phyloP scores from a whole-genome alignment of 768 basidiomycete genomes.

The Leccinum longicurvipes region DNA sequence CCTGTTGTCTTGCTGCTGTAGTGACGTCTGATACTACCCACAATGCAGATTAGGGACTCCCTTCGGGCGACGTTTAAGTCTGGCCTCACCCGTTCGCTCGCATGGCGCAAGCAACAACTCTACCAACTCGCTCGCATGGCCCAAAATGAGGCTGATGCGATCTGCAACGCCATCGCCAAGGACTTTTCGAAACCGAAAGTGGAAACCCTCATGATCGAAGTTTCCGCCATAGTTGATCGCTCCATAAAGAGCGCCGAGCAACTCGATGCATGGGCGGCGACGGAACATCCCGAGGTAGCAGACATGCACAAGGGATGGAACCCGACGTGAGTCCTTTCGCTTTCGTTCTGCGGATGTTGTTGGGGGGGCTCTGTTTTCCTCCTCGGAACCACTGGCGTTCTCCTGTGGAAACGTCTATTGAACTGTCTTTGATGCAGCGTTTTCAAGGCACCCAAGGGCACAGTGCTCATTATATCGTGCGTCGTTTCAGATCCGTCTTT shows the following conservation, averaged over 20 bases:
- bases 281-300: conserved; percentile 37
- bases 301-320: conserved; percentile 48
- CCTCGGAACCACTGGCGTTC: not conserved
- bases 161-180: conserved; percentile 40
- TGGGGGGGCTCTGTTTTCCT: not conserved
- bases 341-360: not conserved
- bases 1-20: no score
- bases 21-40: not conserved
- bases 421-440: conserved; percentile 26
- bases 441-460: conserved; percentile 57
- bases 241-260: conserved; percentile 42
- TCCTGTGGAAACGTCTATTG: not conserved
- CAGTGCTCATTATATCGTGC: conserved; percentile 58
- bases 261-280: conserved; percentile 57
- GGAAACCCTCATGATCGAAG: conserved; percentile 40
- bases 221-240: conserved; percentile 42
- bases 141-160: conserved; percentile 56
- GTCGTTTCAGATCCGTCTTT: conserved; percentile 21
- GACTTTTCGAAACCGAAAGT: conserved; percentile 50
- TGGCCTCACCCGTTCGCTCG: conserved; percentile 48
- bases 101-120: conserved; percentile 64
- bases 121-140: conserved; percentile 56
- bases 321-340: conserved; percentile 34
- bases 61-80: conserved; percentile 49
- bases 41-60: conserved; percentile 32